Evolutionary conservation across 306 rosid genomes (phyloP).

Genomic region (Cicer yamashitae): DNA sequence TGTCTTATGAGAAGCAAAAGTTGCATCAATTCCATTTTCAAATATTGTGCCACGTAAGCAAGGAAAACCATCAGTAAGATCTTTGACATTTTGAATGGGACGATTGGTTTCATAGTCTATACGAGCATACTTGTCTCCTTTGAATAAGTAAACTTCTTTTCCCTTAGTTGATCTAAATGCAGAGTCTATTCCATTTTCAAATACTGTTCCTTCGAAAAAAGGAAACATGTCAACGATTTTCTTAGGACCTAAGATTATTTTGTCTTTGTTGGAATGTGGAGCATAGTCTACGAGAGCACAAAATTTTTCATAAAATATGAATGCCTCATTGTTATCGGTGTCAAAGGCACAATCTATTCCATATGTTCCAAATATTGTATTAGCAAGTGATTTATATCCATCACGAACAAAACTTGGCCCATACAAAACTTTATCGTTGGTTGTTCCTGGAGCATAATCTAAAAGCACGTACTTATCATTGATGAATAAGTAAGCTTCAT

Average conservation of each 20-base stretch:
- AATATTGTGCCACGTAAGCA: constrained; percentile 5
- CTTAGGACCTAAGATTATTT: constrained; percentile 1
- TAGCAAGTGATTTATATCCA: neutral
- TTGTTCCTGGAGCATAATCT: constrained; percentile 9
- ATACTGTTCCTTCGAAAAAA: neutral
- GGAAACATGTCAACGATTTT: constrained; percentile 18
- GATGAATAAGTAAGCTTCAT: neutral
- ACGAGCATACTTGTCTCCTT: neutral
- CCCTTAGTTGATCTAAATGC: neutral
- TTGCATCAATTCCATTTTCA: constrained; percentile 1
- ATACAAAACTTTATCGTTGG: neutral
- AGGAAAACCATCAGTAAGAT: neutral
- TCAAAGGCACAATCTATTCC: constrained; percentile 15
- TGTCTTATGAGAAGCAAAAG: neutral
- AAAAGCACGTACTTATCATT: neutral
- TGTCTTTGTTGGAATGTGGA: neutral
- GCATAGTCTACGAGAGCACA: constrained; percentile 25
- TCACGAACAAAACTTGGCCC: neutral
- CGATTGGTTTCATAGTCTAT: neutral
- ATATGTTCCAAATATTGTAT: neutral
- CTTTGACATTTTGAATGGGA: neutral
- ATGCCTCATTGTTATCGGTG: neutral
- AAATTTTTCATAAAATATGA: neutral
- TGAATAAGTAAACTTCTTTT: neutral
- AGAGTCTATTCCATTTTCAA: neutral